A percentile compares a stretch with the other conserved stretches of the same genome.
phyloP scores from a whole-genome alignment of 2,329 filamentous ascomycete genomes.

The Epichloe sibirici region DNA sequence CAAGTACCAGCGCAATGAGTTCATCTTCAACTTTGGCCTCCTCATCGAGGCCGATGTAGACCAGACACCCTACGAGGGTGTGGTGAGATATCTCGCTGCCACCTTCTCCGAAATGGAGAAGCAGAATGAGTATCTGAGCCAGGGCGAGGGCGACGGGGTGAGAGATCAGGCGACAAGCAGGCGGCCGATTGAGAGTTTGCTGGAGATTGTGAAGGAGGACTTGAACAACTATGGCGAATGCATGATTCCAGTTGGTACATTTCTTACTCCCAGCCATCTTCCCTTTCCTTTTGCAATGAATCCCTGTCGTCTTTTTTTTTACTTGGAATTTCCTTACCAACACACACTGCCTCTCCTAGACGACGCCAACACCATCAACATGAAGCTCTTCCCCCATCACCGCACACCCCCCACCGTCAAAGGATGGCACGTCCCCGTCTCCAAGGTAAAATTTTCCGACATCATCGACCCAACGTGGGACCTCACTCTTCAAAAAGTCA shows the following conservation, averaged over 20 bases:
- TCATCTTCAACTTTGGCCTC: conserved; percentile 96
- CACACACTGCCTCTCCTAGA: conserved; percentile 37
- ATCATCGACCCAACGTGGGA: conserved; percentile 61
- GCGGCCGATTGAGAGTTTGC: conserved; percentile 67
- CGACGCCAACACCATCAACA: conserved; percentile 87
- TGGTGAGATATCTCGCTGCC: conserved; percentile 74
- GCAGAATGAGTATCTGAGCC: conserved; percentile 72
- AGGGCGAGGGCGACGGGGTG: conserved; percentile 32
- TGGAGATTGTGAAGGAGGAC: conserved; percentile 74
- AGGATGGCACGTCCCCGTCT: conserved; percentile 82
- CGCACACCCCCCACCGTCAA: conserved; percentile 64
- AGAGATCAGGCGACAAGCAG: conserved; percentile 28
- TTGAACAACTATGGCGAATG: conserved; percentile 95
- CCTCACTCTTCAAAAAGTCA: conserved; percentile 65
- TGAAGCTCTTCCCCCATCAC: conserved; percentile 86
- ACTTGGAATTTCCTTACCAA: background rate
- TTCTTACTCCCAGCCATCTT: background rate
- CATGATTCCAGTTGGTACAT: conserved; percentile 87
- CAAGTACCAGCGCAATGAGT: conserved; percentile 83
- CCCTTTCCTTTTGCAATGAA: background rate
- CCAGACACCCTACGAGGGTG: conserved; percentile 67
- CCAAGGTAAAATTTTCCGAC: conserved; percentile 51
- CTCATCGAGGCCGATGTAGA: conserved; percentile 58
- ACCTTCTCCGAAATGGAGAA: conserved; percentile 86
- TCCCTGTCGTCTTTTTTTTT: background rate